phyloP scores from a whole-genome alignment of 1,284 basidiomycete genomes.

The Takashimella koratensis region DNA sequence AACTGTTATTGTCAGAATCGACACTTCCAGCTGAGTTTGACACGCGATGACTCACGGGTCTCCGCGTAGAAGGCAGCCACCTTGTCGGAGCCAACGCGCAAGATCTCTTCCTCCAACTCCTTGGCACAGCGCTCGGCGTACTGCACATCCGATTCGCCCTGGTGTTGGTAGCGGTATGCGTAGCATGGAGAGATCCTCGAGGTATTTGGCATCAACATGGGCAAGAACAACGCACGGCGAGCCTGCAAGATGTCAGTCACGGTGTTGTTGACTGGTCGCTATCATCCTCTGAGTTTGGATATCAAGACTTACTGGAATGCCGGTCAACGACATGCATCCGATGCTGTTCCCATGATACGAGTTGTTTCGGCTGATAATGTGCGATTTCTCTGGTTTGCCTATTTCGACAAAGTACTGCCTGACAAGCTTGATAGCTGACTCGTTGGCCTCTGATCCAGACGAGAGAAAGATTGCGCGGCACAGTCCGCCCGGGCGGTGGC shows the following conservation, averaged over 20 bases:
- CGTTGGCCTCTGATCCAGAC: slow-evolving; percentile 66
- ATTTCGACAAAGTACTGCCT: slow-evolving; percentile 64
- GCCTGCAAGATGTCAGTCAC: no score
- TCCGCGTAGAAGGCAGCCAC: slow-evolving; percentile 52
- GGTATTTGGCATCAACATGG: slow-evolving; percentile 16
- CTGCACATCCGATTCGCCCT: slow-evolving; percentile 66
- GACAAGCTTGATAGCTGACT: slow-evolving; percentile 69
- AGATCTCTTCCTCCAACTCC: slow-evolving; percentile 77
- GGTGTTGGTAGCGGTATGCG: slow-evolving; percentile 65
- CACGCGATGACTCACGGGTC: slow-evolving; percentile 55
- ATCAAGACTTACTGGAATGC: slow-evolving; percentile 51
- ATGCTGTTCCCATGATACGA: slow-evolving; percentile 83
- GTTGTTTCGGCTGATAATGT: slow-evolving; percentile 73
- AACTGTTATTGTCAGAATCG: slow-evolving; percentile 9
- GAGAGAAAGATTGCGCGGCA: slow-evolving; percentile 29
- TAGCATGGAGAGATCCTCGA: slow-evolving; percentile 62
- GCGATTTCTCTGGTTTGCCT: slow-evolving; percentile 62
- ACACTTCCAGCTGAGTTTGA: not conserved
- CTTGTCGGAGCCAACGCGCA: slow-evolving; percentile 70
- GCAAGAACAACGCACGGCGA: slow-evolving; percentile 17
- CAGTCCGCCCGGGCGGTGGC: slow-evolving; percentile 34
- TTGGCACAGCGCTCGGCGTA: slow-evolving; percentile 70
- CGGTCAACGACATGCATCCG: slow-evolving; percentile 38
- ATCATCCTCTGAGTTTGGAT: no score
- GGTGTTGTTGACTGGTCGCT: no score